Base-by-base conservation (phyloP, 2,329 filamentous ascomycete species). In the Aspergillus pseudotamarii region DNA sequence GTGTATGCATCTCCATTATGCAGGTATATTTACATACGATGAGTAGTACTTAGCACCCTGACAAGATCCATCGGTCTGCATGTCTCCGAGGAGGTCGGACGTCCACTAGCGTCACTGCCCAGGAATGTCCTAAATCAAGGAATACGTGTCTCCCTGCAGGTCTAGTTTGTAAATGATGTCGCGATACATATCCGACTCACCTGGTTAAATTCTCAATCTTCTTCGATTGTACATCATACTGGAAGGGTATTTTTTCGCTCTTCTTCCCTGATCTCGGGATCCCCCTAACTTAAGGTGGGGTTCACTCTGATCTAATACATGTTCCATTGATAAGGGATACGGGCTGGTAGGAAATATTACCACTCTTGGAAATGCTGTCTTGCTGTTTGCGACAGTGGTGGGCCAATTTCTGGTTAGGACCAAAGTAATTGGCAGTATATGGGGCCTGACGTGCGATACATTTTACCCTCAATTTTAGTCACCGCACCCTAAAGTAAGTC, bases 1-100 rank as follows among this genome's bases (percentile, higher is more conserved):
- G 56, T 64, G 64, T 34, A 67, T 58, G 57, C 46, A 55, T 46
- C 53, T 60, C 46, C 28, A 26, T 63, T 58, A 53, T 62, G 50
- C 57, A 60, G 51, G 57, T 53, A 14, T 57, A 16, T 43, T 59
- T 54, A 51, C 38, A 34, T 54, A 59, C 51, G 14, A 55, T 51
- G 30, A 19, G 32, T 36, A 23, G 43, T 46, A 21, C 43, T 10
- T 16, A 54, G 30, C 32, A 54, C 51, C 51, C 8, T 23, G 32
- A 23, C 34, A 55, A 26, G n/a, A 26, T 23, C 51, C 51, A 55
- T 38, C 34, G 26, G 19, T 38, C 51, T 55, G 51, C 51, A 55
- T 36, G 34, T 23, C 51, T 55, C 51, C 51, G 51, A 55, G 51
- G 32, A 55, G 51, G 34, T 28, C 21, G 32, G 51, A 38, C 32